Percentiles rank a stretch among this genome's conserved stretches.
These are phyloP conservation scores for Chaetomiaceae sp. DNA, from an alignment of 2,329 filamentous ascomycete species.

Conservation along the genomic window DNA sequence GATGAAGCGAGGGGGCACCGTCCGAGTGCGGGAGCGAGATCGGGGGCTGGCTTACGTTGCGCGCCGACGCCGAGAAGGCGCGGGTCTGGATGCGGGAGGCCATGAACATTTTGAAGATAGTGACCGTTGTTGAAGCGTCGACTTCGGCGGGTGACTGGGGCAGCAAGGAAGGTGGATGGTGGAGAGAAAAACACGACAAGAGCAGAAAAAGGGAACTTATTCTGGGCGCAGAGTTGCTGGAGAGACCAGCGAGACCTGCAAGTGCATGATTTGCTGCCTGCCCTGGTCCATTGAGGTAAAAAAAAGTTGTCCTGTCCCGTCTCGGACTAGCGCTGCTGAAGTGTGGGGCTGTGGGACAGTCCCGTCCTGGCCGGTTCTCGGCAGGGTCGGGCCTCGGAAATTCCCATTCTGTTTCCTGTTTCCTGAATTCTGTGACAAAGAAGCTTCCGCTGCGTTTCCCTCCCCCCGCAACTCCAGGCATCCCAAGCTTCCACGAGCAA, in stretches of 20 bases:
- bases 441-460: too few relatives aligned
- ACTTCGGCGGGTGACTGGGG: slow-evolving; percentile 2
- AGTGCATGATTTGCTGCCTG: not conserved
- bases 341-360: not conserved
- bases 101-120: slow-evolving; percentile 64
- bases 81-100: slow-evolving; percentile 66
- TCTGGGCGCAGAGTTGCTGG: not conserved
- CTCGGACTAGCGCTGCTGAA: not conserved
- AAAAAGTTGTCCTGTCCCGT: slow-evolving; percentile 7
- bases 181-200: slow-evolving; percentile 13
- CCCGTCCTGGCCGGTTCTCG: slow-evolving; percentile 6
- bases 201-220: slow-evolving; percentile 4
- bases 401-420: slow-evolving; percentile 14
- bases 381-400: slow-evolving; percentile 24
- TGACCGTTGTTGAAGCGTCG: slow-evolving; percentile 13
- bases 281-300: slow-evolving; percentile 17
- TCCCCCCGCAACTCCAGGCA: too few relatives aligned
- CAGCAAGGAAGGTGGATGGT: not conserved
- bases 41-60: slow-evolving; percentile 54
- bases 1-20: too few relatives aligned
- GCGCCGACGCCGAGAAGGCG: slow-evolving; percentile 74
- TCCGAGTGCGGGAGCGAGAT: not conserved
- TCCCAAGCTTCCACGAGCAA: too few relatives aligned
- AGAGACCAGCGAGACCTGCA: too few relatives aligned
- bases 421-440: not conserved